Conservation (phyloP, 1,284 basidiomycete species). For the Veloboletus limbatus region DNA sequence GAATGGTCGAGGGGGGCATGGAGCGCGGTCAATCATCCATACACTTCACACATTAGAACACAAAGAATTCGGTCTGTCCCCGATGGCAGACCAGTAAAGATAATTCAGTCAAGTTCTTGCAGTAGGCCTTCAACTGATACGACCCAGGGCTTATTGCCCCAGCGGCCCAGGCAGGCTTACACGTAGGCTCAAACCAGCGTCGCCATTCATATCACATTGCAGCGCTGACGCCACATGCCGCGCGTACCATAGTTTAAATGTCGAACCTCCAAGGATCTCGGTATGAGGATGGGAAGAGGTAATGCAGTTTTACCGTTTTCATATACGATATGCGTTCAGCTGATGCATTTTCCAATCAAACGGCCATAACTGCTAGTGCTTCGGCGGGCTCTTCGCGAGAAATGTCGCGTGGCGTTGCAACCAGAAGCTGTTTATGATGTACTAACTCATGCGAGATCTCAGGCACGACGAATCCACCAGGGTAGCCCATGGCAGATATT, state of each 20-base stretch:
- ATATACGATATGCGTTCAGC: neutral
- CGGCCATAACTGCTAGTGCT: constrained; percentile 18
- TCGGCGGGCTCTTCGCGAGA: constrained; percentile 23
- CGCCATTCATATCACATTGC: neutral
- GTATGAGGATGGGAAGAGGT: neutral
- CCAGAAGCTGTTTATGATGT: constrained; percentile 33
- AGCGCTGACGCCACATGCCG: no score
- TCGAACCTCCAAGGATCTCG: no score
- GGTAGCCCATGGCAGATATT: constrained; percentile 44
- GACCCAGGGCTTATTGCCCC: no score
- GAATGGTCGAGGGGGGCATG: neutral
- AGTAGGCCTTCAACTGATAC: no score
- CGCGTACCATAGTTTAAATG: no score
- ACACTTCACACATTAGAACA: no score
- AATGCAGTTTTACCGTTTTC: neutral
- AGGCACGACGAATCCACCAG: constrained; percentile 39
- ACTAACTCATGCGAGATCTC: constrained; percentile 40
- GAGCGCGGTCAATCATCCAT: neutral
- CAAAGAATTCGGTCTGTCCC: neutral
- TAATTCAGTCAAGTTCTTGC: neutral
- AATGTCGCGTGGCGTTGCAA: constrained; percentile 45
- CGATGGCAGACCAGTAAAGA: neutral
- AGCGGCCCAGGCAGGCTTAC: no score
- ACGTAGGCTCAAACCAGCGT: neutral
- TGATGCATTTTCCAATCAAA: constrained; percentile 8